Conservation (phyloP, 2,329 filamentous ascomycete species). For the Coleophoma eucalyptorum region DNA sequence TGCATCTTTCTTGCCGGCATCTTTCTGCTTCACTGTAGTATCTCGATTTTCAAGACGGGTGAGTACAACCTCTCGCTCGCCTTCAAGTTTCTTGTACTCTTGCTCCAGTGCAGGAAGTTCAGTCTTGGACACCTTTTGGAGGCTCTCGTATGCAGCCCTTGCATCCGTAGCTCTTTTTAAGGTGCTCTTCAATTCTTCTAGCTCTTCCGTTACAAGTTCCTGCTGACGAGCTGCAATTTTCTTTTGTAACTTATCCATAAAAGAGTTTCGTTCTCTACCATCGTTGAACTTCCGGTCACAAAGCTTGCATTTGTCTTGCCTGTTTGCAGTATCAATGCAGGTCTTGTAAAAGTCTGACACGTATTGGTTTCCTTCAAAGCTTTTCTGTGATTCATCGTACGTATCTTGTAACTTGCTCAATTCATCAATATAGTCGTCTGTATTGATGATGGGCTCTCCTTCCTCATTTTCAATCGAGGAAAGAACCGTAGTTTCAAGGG, state of each 20-base stretch:
- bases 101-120: conserved; percentile 69
- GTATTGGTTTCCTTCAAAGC: conserved; percentile 65
- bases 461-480: conserved; percentile 39
- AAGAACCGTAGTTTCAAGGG: conserved; percentile 54
- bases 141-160: conserved; percentile 69
- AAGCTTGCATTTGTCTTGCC: conserved; percentile 70
- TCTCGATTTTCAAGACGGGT: conserved; percentile 66
- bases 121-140: conserved; percentile 58
- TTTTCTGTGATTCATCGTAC: conserved; percentile 50
- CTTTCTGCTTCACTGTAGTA: conserved; percentile 57
- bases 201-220: conserved; percentile 55
- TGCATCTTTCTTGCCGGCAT: conserved; percentile 65
- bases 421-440: conserved; percentile 52
- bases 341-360: conserved; percentile 69
- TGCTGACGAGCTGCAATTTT: conserved; percentile 60
- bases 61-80: conserved; percentile 57
- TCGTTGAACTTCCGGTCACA: conserved; percentile 69
- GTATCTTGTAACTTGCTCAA: conserved; percentile 45
- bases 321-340: conserved; percentile 61
- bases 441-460: conserved; percentile 33
- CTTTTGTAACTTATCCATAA: conserved; percentile 64
- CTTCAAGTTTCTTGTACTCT: conserved; percentile 58
- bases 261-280: conserved; percentile 54
- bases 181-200: conserved; percentile 46
- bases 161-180: conserved; percentile 59